Evolutionary conservation across 805 yeast species (phyloP).

Genomic region (Lachancea sp.): DNA sequence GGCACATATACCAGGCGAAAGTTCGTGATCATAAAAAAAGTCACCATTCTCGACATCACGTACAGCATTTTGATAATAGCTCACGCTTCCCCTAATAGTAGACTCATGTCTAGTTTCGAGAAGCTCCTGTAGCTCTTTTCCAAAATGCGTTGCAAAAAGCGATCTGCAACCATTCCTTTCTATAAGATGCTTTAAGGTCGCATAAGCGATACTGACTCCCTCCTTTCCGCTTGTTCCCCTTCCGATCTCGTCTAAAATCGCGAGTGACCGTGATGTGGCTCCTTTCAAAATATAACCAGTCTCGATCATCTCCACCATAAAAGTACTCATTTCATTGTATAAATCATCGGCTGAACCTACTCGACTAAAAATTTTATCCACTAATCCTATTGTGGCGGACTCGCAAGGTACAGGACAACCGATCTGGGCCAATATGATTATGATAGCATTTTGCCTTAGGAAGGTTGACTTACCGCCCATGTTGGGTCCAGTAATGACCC

Average conservation of each 20-base stretch:
- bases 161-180: conserved; percentile 56
- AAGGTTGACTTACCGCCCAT: conserved; percentile 84
- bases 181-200: conserved; percentile 54
- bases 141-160: conserved; percentile 88
- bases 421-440: conserved; percentile 63
- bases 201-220: conserved; percentile 81
- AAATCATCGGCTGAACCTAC: conserved; percentile 84
- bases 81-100: conserved; percentile 12
- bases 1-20: conserved; percentile 61
- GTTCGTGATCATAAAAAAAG: conserved; percentile 43
- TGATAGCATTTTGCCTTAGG: conserved; percentile 64
- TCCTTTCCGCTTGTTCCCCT: conserved; percentile 83
- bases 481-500: conserved; percentile 84
- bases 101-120: conserved; percentile 31
- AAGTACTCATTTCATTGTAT: conserved; percentile 73
- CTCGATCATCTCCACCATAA: conserved; percentile 90
- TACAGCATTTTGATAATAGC: conserved; percentile 23
- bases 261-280: conserved; percentile 62
- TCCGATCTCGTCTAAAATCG: conserved; percentile 83
- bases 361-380: conserved; percentile 73
- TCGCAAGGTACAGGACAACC: conserved; percentile 71
- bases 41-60: conserved; percentile 24
- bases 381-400: conserved; percentile 57
- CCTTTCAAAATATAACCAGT: conserved; percentile 61
- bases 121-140: conserved; percentile 43